phyloP scores from a whole-genome alignment of 257 asterid genomes.

The Solanum appendiculatum region DNA sequence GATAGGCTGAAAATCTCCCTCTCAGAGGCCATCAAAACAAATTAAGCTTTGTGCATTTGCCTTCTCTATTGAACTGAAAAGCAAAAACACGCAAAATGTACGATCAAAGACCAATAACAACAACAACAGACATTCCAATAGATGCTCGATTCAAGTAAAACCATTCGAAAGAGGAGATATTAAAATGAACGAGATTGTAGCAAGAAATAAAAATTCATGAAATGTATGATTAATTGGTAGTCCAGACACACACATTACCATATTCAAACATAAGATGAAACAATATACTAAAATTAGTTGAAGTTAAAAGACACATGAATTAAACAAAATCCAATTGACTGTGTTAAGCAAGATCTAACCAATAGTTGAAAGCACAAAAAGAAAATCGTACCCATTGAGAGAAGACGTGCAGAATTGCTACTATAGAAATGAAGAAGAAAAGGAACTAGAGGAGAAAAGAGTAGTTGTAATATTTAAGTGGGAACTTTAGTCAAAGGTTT shows the following conservation, averaged over 20 bases:
- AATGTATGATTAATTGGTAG: not conserved
- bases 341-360: not conserved
- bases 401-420: not conserved
- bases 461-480: not conserved
- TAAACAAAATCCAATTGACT: not conserved
- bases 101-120: not conserved
- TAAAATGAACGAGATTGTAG: not conserved
- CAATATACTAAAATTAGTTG: not conserved
- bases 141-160: not conserved
- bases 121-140: too few relatives aligned
- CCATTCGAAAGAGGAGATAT: not conserved
- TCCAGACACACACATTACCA: not conserved
- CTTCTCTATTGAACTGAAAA: not conserved
- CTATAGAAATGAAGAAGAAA: not conserved
- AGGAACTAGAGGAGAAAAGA: not conserved
- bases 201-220: not conserved
- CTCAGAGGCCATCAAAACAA: conserved; percentile 34
- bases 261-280: not conserved
- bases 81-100: not conserved
- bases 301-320: not conserved
- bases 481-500: not conserved
- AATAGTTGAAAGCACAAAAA: not conserved
- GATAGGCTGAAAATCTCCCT: conserved; percentile 36
- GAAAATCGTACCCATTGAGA: not conserved
- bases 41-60: not conserved